Evolutionary conservation across 2,329 filamentous ascomycete genomes (phyloP), one percentile per base, ranked within the genome.

Genomic region (Trichoderma atroviride): DNA sequence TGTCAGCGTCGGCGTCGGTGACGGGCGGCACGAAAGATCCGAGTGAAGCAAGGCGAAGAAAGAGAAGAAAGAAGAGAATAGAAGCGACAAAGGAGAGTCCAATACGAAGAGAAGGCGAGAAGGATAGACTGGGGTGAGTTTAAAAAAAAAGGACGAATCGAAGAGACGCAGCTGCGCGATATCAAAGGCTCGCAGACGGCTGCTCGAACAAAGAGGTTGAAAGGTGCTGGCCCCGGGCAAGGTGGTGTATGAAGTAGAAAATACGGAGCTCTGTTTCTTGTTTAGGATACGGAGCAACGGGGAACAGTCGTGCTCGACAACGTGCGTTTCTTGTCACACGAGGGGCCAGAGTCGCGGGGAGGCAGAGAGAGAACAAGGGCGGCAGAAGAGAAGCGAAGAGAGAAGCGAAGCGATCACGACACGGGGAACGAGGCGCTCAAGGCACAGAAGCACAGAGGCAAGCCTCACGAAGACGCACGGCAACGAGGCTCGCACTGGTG

Each of bases 101-200:
- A 53, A 50, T 24, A 40, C 56, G 43, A 61, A 55, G 57, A 61
- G 24, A 57, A 47, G 37, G 29, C n/a, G 47, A 33, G 35, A 62
- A 69, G 58, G 58, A 62, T 37, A 53, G 65, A 68, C 47, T 60
- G 57, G 40, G 65, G 65, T 60, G 65, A 60, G 65, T 55, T 50
- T 61, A n/a, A 55, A 35, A 43, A n/a, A 55, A 35, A 43, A 35
- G 58, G 47, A 31, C 65, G 50, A 68, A 68, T 55, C 35, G 58
- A 69, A 55, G 66, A 69, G 59, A 63, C 47, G 50, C 66, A 43
- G 66, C 35, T 47, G 63, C 63, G 63, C 55, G 63, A 58, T 67
- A 50, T 67, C 63, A 67, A 65, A 56, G 27, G 63, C 19, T 24
- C 53, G 40, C 63, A 57, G 29, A 67, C 24, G 29, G 33, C 7